Conservation (phyloP, 140 eudicot genomes). For the Ambrosia hybrid region DNA sequence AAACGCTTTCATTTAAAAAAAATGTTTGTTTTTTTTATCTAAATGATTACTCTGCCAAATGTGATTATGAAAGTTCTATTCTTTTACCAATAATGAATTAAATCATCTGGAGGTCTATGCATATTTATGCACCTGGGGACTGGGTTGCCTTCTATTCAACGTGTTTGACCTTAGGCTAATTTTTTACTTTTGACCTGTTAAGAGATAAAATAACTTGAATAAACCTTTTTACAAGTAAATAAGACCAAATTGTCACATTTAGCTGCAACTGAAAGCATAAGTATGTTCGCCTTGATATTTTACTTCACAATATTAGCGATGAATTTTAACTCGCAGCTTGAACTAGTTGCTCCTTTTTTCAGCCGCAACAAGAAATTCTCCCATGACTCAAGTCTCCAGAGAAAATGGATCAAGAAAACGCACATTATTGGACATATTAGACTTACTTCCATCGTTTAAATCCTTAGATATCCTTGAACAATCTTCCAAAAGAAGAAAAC, state of each 20-base stretch:
- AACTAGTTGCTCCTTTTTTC: slow-evolving; percentile 26
- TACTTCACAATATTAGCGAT: slow-evolving; percentile 10
- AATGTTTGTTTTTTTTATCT: too few species aligned
- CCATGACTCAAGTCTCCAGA: slow-evolving; percentile 24
- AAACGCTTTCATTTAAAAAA: too few species aligned
- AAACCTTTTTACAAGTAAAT: not conserved
- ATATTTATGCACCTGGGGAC: too few species aligned
- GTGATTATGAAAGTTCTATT: not conserved
- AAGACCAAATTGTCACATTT: not conserved
- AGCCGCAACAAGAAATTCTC: slow-evolving; percentile 48
- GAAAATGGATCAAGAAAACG: slow-evolving; percentile 66
- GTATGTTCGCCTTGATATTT: not conserved
- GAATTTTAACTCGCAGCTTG: not conserved
- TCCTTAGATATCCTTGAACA: slow-evolving; percentile 37
- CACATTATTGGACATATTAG: slow-evolving; percentile 65
- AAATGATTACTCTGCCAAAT: not conserved
- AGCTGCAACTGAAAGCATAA: not conserved
- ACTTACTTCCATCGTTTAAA: slow-evolving; percentile 65
- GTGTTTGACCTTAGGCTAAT: too few species aligned
- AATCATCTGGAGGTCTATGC: too few species aligned
- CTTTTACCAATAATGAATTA: too few species aligned
- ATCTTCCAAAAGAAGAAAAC: slow-evolving; percentile 64
- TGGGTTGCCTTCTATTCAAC: too few species aligned
- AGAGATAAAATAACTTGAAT: too few species aligned
- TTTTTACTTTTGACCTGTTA: too few species aligned